Conservation (phyloP, 495 filamentous ascomycete genomes). For the Daldinia childiae region DNA sequence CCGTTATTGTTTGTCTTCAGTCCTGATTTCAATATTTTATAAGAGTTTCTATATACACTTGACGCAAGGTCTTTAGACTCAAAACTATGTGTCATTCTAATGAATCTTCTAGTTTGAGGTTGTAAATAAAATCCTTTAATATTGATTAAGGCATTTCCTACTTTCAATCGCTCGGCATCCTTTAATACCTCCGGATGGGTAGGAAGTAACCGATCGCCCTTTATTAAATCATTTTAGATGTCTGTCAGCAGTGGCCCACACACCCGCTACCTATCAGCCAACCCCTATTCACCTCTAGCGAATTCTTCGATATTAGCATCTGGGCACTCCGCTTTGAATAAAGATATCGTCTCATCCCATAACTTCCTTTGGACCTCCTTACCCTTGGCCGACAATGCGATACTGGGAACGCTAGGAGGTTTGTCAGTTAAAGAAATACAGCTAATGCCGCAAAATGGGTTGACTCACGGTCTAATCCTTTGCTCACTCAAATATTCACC, state of each 20-base stretch:
- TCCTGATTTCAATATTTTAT: not conserved
- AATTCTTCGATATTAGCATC: constrained; percentile 36
- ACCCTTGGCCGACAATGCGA: constrained; percentile 51
- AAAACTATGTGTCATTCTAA: not conserved
- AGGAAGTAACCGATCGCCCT: not conserved
- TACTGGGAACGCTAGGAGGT: constrained; percentile 32
- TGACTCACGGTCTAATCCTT: constrained; percentile 37
- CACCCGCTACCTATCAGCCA: not conserved
- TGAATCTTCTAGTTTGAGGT: not conserved
- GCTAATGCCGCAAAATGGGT: not conserved
- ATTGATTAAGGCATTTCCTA: not conserved
- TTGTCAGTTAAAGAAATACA: constrained; percentile 6
- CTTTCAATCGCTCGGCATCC: not conserved
- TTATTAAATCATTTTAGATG: not conserved
- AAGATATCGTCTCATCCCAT: constrained; percentile 57
- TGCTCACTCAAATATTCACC: constrained; percentile 41
- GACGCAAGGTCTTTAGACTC: not conserved
- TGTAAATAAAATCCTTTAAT: not conserved
- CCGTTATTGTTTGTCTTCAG: not conserved
- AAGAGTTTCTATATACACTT: not conserved
- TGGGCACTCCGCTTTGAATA: constrained; percentile 31
- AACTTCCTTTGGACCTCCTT: constrained; percentile 48
- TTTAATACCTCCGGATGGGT: not conserved
- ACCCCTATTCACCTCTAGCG: not conserved
- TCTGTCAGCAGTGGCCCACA: not conserved